These are phyloP conservation scores for Albatrellus ellisii DNA, from an alignment of 768 basidiomycete genomes.

Conservation along the genomic window DNA sequence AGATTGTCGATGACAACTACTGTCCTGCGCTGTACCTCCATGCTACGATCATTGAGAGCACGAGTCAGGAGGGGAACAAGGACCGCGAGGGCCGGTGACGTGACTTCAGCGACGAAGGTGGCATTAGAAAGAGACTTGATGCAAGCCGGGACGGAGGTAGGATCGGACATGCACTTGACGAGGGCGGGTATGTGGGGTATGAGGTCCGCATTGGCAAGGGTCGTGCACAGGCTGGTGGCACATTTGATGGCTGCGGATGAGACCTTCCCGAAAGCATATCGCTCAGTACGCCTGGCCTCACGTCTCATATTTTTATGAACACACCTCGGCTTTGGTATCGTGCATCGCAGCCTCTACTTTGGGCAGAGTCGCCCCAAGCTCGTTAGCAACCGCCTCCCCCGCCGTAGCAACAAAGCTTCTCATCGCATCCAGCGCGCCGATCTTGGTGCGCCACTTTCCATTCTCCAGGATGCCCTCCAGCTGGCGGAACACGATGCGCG, in stretches of 20 bases:
- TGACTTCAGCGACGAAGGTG: slow-evolving; percentile 96
- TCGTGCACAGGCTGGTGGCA: slow-evolving; percentile 78
- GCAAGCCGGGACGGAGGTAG: slow-evolving; percentile 76
- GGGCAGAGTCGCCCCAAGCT: slow-evolving; percentile 72
- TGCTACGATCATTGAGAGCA: slow-evolving; percentile 88
- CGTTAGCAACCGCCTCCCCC: slow-evolving; percentile 65
- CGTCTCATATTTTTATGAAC: no score
- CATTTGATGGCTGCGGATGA: slow-evolving; percentile 79
- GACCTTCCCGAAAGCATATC: no score
- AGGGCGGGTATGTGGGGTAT: slow-evolving; percentile 78
- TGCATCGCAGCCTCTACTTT: slow-evolving; percentile 87
- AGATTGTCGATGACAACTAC: slow-evolving; percentile 94
- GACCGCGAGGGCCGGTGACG: slow-evolving; percentile 90
- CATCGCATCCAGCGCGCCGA: slow-evolving; percentile 84
- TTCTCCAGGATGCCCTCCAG: slow-evolving; percentile 66
- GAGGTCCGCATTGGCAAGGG: slow-evolving; percentile 89
- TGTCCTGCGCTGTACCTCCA: slow-evolving; percentile 90
- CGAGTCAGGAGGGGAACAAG: slow-evolving; percentile 85
- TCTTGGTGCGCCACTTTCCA: slow-evolving; percentile 91
- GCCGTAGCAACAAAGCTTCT: slow-evolving; percentile 58
- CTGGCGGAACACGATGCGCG: slow-evolving; percentile 48
- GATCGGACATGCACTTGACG: slow-evolving; percentile 90
- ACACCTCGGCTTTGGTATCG: slow-evolving; percentile 89
- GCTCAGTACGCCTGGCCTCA: no score
- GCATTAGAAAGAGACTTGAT: slow-evolving; percentile 93